Evolutionary conservation across 2,329 filamentous ascomycete genomes (phyloP).

Genomic region (Sclerotinia trifoliorum): DNA sequence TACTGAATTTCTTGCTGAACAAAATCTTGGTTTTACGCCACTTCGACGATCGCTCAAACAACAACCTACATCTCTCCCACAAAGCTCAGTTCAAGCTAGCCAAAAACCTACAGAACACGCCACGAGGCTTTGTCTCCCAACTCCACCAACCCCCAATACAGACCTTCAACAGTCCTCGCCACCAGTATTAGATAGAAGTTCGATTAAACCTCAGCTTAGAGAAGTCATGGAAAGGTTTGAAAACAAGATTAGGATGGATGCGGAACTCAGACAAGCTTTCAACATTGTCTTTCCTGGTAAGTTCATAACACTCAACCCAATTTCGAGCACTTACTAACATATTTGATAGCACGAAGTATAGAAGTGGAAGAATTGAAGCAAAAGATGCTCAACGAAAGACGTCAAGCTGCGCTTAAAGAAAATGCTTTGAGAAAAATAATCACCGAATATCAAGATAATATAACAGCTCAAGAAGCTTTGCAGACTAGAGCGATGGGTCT

Average conservation of each 20-base stretch:
- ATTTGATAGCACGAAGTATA: not conserved
- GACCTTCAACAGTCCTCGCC: not conserved
- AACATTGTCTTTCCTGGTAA: slow-evolving; percentile 17
- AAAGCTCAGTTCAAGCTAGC: not conserved
- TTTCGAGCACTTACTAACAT: not conserved
- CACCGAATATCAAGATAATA: not conserved
- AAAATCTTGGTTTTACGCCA: not conserved
- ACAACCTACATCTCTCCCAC: not conserved
- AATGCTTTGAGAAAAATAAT: slow-evolving; percentile 62
- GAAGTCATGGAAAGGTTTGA: slow-evolving; percentile 17
- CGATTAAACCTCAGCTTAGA: slow-evolving; percentile 14
- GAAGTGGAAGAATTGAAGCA: slow-evolving; percentile 18
- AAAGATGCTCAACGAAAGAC: slow-evolving; percentile 8
- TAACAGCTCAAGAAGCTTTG: slow-evolving; percentile 6
- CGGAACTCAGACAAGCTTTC: slow-evolving; percentile 12
- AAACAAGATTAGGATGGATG: slow-evolving; percentile 10
- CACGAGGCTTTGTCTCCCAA: not conserved
- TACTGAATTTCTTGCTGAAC: not conserved
- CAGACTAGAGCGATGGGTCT: slow-evolving; percentile 14
- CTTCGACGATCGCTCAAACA: not conserved
- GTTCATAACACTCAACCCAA: not conserved
- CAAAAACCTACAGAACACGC: not conserved
- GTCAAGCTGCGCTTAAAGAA: slow-evolving; percentile 7
- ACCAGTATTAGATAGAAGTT: slow-evolving; percentile 1
- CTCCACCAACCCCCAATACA: not conserved